phyloP scores from a whole-genome alignment of 1,284 basidiomycete genomes.

The Heterobasidion irregulare region DNA sequence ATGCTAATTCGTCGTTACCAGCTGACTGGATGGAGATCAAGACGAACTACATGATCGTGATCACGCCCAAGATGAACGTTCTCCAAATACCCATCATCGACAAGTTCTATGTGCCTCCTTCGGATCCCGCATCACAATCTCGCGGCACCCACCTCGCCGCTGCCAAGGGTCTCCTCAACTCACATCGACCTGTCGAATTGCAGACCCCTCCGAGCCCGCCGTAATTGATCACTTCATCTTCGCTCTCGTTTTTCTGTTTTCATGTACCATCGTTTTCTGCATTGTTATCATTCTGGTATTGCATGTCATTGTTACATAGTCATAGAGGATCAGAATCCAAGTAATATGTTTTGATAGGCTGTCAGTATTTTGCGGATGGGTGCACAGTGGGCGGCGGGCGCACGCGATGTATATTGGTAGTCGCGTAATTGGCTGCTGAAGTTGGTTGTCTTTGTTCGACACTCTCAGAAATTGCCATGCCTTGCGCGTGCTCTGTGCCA shows the following conservation, averaged over 20 bases:
- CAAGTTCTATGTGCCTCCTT: constrained; percentile 79
- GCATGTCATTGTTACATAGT: too few relatives aligned
- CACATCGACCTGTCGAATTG: constrained; percentile 17
- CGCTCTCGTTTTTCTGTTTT: not conserved
- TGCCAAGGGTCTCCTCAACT: constrained; percentile 63
- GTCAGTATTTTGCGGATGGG: too few relatives aligned
- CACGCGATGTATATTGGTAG: too few relatives aligned
- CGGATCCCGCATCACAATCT: constrained; percentile 56
- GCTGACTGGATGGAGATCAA: constrained; percentile 96
- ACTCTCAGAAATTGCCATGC: too few relatives aligned
- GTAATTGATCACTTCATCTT: not conserved
- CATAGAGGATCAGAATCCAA: too few relatives aligned
- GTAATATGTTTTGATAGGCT: too few relatives aligned
- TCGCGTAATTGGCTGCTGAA: too few relatives aligned
- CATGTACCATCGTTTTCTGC: too few relatives aligned
- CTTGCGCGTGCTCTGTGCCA: too few relatives aligned
- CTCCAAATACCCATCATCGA: constrained; percentile 92
- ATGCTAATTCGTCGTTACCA: constrained; percentile 19
- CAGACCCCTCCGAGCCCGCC: not conserved
- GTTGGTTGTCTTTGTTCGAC: too few relatives aligned
- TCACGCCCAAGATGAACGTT: constrained; percentile 90
- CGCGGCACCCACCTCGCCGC: constrained; percentile 68
- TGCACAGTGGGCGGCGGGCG: too few relatives aligned
- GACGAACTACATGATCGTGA: constrained; percentile 89
- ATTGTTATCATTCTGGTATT: too few relatives aligned